Evolutionary conservation across 148 eudicot species (phyloP).

Genomic region (Camellia japonica): DNA sequence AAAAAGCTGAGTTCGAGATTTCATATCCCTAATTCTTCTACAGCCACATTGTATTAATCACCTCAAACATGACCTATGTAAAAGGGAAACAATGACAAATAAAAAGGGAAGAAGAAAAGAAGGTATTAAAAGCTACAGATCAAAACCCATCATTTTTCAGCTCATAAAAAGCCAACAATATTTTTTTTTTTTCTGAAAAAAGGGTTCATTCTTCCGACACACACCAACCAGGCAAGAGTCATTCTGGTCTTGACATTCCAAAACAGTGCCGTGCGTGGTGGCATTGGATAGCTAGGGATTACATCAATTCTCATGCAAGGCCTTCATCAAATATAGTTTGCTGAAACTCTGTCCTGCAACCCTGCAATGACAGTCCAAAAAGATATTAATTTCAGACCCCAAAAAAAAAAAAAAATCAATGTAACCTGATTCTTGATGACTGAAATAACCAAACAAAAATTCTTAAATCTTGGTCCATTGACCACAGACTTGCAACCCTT

Average conservation of each 20-base stretch:
- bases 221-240: neutral
- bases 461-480: neutral
- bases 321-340: conserved; percentile 73
- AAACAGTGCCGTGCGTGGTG: neutral
- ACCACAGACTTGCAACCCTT: neutral
- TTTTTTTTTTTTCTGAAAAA: too few species aligned
- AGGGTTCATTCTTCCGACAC: neutral
- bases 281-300: neutral
- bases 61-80: too few species aligned
- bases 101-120: too few species aligned
- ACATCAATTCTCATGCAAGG: conserved; percentile 68
- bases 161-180: neutral
- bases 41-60: neutral
- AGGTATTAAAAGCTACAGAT: neutral
- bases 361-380: conserved; percentile 39
- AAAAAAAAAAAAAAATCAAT: neutral
- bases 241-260: neutral
- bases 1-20: neutral
- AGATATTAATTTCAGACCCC: neutral
- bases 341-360: conserved; percentile 95
- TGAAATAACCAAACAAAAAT: neutral
- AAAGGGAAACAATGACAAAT: neutral
- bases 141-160: neutral
- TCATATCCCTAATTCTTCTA: neutral
- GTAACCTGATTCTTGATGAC: neutral